Percentiles rank a stretch among this genome's conserved stretches.
Evolutionary conservation across 345 rosid species (phyloP).

Genomic region (Eucalyptus cloeziana): DNA sequence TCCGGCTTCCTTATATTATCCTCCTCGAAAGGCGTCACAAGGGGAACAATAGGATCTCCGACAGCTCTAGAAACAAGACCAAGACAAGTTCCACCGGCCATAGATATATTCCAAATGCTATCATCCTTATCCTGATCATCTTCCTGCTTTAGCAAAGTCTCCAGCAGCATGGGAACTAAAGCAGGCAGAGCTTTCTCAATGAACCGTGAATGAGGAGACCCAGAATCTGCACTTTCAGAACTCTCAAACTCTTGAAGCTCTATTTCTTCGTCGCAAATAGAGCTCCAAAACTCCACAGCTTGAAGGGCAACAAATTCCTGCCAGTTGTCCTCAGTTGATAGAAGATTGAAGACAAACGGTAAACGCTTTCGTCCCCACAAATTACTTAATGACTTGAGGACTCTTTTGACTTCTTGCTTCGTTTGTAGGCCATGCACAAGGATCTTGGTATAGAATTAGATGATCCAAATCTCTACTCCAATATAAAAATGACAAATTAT

Average conservation of each 20-base stretch:
- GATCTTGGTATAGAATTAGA: not conserved
- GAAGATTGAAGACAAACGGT: too few species aligned
- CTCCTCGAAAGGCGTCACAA: conserved; percentile 92
- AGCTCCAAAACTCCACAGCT: conserved; percentile 95
- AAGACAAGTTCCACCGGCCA: conserved; percentile 98
- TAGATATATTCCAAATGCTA: conserved; percentile 73
- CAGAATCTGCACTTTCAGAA: conserved; percentile 51
- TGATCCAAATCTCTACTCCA: not conserved
- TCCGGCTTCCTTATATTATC: conserved; percentile 52
- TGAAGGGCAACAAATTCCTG: conserved; percentile 54
- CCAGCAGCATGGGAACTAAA: conserved; percentile 71
- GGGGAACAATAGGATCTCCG: conserved; percentile 74
- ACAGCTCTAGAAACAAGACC: conserved; percentile 93
- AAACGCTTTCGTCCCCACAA: too few species aligned
- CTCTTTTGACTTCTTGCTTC: not conserved
- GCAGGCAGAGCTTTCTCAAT: conserved; percentile 71
- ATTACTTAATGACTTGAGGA: not conserved
- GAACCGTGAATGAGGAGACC: conserved; percentile 50
- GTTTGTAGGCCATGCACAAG: not conserved
- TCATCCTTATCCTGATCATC: conserved; percentile 94
- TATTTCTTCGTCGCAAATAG: conserved; percentile 95
- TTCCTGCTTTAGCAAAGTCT: conserved; percentile 84
- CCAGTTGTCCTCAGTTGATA: too few species aligned
- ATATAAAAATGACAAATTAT: not conserved
- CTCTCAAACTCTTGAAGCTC: conserved; percentile 73